Base-by-base conservation (phyloP, 2,329 filamentous ascomycete species). In the Cordyceps tenuipes region DNA sequence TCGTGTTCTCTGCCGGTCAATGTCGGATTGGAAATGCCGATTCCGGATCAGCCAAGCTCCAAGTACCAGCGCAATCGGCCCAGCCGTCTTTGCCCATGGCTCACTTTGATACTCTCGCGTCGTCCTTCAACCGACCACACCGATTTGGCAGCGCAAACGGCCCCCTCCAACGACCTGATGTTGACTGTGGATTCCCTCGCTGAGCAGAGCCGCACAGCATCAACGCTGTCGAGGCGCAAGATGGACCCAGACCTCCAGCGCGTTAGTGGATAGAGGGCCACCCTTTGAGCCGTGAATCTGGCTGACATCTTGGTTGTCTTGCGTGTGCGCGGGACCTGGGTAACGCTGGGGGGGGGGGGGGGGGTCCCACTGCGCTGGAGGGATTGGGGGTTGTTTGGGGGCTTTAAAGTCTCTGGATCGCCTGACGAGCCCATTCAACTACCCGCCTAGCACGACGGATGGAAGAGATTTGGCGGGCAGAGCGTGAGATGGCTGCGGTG, bases 171-270 rank as follows among this genome's bases (percentile, higher is more conserved):
- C 23, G 44, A 56, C 51, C 44, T 60, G 59, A 55, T 36, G 59
- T 60, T 60, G 59, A 60, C 59, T 60, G 59, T 60, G 59, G 59
- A 56, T 60, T 60, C 59, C 34, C 23, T 34, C 21, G 26, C 26
- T 48, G 46, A 56, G 59, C 59, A 60, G 59, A 60, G 59, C 59
- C 59, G 59, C 59, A 60, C 51, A 60, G 19, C 41, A 51, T 46
- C 34, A 43, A 60, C 53, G 57, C 57, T 59, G 57, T 50, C 44
- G 57, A 60, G 57, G 57, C 57, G 57, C 36, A 54, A 36, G 19
- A 41, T 29, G 41, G 47, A 51, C 43, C 53, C 54, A 49, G 54
- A 49, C 54, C 46, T 57, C 54, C 44, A 57, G 54, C 46, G 54
- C 54, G 54, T 39, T 39, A 49, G 54, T 57, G 54, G 54, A 49